phyloP scores from a whole-genome alignment of 2,329 filamentous ascomycete genomes.

The Torrubiella hemipterigena region DNA sequence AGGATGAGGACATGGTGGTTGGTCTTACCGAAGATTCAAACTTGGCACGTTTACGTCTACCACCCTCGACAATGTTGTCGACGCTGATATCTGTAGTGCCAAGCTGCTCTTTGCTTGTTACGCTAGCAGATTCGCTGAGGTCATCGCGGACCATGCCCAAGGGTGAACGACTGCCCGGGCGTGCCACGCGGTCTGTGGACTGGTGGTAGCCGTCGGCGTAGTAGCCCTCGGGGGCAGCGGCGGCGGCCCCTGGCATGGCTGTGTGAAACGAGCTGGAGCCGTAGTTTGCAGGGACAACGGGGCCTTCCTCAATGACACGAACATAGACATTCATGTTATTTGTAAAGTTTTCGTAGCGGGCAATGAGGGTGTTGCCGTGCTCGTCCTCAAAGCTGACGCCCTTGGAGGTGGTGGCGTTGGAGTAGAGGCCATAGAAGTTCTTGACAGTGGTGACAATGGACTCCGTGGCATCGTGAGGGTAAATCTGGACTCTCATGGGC shows the following conservation, averaged over 20 bases:
- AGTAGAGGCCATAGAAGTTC: conserved; percentile 96
- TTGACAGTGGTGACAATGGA: conserved; percentile 97
- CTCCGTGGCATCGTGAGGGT: conserved; percentile 89
- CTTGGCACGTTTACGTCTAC: conserved; percentile 87
- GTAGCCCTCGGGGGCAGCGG: no score
- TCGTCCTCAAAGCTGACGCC: conserved; percentile 94
- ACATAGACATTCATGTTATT: conserved; percentile 92
- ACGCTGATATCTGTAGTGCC: conserved; percentile 95
- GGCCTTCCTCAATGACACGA: conserved; percentile 58
- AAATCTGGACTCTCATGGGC: conserved; percentile 84
- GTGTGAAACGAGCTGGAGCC: conserved; percentile 42
- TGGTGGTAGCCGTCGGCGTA: no score
- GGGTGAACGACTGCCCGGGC: conserved; percentile 59
- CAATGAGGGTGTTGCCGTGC: conserved; percentile 80
- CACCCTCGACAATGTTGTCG: conserved; percentile 96
- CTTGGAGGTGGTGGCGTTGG: conserved; percentile 53
- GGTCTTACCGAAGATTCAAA: conserved; percentile 87
- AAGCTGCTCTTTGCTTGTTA: conserved; percentile 64
- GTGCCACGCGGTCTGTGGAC: conserved; percentile 39
- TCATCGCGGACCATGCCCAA: conserved; percentile 49
- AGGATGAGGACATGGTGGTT: conserved; percentile 2
- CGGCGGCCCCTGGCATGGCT: conserved; percentile 36
- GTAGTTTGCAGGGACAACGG: conserved; percentile 30
- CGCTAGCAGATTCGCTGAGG: conserved; percentile 62
- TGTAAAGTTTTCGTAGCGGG: conserved; percentile 88